Conservation (phyloP, 2,329 filamentous ascomycete genomes). For the Bretziella fagacearum region DNA sequence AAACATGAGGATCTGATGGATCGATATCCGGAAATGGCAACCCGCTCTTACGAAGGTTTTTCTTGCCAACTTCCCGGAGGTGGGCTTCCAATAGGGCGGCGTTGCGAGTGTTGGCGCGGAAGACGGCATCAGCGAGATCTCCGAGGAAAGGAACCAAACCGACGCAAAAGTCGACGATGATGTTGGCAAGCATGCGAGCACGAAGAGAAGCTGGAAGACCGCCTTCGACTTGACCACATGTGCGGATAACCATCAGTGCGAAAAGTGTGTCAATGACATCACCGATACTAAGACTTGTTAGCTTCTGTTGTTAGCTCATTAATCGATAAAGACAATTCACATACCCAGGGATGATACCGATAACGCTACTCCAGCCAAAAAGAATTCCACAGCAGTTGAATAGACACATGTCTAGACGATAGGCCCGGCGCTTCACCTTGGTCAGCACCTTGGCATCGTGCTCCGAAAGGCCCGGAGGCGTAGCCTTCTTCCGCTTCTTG, state of each 20-base stretch:
- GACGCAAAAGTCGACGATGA: conserved; percentile 54
- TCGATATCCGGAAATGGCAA: conserved; percentile 31
- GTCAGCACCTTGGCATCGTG: conserved; percentile 72
- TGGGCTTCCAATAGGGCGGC: conserved; percentile 51
- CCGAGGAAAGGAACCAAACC: conserved; percentile 61
- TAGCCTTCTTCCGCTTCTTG: conserved; percentile 71
- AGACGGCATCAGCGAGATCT: conserved; percentile 56
- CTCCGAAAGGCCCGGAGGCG: conserved; percentile 65
- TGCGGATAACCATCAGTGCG: conserved; percentile 56
- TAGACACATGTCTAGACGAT: conserved; percentile 67
- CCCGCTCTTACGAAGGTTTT: conserved; percentile 32
- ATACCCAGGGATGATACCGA: conserved; percentile 68
- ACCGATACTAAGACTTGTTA: conserved; percentile 39
- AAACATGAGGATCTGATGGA: conserved; percentile 36
- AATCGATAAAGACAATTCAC: conserved; percentile 22
- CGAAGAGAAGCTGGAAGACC: conserved; percentile 48
- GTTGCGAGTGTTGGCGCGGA: conserved; percentile 63
- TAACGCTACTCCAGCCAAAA: conserved; percentile 79
- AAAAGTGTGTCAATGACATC: conserved; percentile 59
- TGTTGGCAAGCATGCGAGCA: conserved; percentile 63
- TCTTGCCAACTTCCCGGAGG: conserved; percentile 50
- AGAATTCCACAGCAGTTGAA: conserved; percentile 67
- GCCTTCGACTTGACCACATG: conserved; percentile 58
- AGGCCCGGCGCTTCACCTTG: conserved; percentile 70
- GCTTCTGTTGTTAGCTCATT: not conserved